These are phyloP conservation scores for Stagonosporopsis cucurbitacearum DNA, from an alignment of 2,329 filamentous ascomycete species.

Conservation along the genomic window DNA sequence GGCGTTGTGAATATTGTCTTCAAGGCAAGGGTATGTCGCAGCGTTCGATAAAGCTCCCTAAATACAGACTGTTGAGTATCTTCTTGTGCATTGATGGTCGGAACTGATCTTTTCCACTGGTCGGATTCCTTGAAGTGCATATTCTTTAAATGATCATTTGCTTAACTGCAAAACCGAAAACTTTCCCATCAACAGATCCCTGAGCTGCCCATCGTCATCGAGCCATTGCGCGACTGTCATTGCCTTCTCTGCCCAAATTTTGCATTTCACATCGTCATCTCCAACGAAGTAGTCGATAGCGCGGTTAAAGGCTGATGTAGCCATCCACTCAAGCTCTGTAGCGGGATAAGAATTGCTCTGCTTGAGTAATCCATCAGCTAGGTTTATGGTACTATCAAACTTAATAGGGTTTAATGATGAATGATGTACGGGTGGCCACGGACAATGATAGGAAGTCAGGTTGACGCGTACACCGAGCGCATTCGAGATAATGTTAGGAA, in stretches of 20 bases:
- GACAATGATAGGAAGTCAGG: not conserved
- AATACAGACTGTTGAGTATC: not conserved
- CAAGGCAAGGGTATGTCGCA: conserved; percentile 42
- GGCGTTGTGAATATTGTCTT: conserved; percentile 39
- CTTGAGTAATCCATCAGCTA: conserved; percentile 34
- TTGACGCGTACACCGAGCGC: conserved; percentile 4
- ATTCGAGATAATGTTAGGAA: conserved; percentile 8
- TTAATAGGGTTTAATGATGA: conserved; percentile 22
- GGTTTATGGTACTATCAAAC: conserved; percentile 2
- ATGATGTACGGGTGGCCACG: conserved; percentile 18
- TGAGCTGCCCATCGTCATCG: conserved; percentile 55
- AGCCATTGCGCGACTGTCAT: conserved; percentile 66
- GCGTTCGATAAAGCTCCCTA: not conserved
- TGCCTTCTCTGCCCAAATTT: conserved; percentile 68
- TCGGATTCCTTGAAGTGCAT: not conserved
- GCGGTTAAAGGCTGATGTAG: conserved; percentile 66
- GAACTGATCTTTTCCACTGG: not conserved
- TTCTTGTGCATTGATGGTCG: not conserved
- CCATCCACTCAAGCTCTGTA: conserved; percentile 79
- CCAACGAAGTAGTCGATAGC: conserved; percentile 64
- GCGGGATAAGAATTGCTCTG: conserved; percentile 63
- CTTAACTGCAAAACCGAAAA: conserved; percentile 59
- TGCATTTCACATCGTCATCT: conserved; percentile 62
- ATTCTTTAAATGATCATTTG: not conserved
- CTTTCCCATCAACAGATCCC: conserved; percentile 49